Evolutionary conservation across 345 rosid genomes (phyloP).

Genomic region (Diplotaxis tenuifolia): DNA sequence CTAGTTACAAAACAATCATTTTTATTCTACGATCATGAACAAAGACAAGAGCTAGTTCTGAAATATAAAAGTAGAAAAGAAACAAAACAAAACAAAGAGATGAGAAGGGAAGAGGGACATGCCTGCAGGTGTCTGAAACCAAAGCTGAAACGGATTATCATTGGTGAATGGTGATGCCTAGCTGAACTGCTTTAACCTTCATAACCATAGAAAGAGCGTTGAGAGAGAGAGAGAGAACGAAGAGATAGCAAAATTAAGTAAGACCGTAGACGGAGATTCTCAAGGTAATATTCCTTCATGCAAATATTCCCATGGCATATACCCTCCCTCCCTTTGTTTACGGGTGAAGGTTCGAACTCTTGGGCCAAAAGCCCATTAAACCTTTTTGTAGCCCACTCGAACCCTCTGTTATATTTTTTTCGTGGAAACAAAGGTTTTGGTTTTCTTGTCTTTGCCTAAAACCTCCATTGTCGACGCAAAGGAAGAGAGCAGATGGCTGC

Average conservation of each 20-base stretch:
- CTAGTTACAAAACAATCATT: background rate
- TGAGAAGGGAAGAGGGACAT: constrained; percentile 24
- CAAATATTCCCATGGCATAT: constrained; percentile 36
- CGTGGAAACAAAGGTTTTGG: background rate
- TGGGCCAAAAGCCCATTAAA: constrained; percentile 12
- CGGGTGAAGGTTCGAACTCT: background rate
- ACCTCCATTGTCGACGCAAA: constrained; percentile 25
- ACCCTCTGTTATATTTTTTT: background rate
- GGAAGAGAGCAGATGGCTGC: constrained; percentile 33
- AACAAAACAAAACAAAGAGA: constrained; percentile 9
- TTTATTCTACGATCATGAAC: background rate
- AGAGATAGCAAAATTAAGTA: constrained; percentile 11
- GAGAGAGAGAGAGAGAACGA: constrained; percentile 1
- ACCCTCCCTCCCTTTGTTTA: background rate
- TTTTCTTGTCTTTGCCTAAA: background rate
- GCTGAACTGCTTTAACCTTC: background rate
- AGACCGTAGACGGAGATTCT: constrained; percentile 17
- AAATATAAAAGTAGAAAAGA: background rate
- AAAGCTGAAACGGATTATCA: background rate
- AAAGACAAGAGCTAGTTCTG: background rate
- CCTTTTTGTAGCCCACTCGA: constrained; percentile 2
- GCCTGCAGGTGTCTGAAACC: constrained; percentile 27
- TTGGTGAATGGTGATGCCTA: background rate
- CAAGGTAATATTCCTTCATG: constrained; percentile 38
- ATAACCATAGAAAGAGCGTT: background rate